A percentile compares a stretch with the other conserved stretches of the same genome.
These are phyloP conservation scores for Tetrahymena elliotti DNA, from an alignment of 73 alveolate genomes.

Conservation along the genomic window DNA sequence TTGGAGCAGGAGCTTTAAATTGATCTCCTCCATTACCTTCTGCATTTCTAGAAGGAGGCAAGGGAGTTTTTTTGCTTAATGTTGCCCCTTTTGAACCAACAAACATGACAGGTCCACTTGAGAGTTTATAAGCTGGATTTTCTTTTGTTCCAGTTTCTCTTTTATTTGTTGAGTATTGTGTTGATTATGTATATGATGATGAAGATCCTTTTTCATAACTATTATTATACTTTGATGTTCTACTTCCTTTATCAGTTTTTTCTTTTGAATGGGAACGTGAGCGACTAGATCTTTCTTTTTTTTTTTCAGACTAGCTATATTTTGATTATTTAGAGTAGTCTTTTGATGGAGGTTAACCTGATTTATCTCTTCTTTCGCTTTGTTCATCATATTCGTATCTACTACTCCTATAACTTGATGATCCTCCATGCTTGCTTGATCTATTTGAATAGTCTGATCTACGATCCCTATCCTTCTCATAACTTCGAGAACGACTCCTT, in stretches of 20 bases:
- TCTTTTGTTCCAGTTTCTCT: not conserved
- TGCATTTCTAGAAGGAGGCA: not conserved
- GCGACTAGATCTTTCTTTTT: not conserved
- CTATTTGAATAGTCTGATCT: not conserved
- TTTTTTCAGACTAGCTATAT: not conserved
- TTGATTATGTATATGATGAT: not conserved
- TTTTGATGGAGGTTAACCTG: not conserved
- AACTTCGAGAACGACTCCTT: not conserved
- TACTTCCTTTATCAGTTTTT: not conserved
- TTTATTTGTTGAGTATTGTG: not conserved
- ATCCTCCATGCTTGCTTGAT: not conserved
- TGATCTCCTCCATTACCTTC: not conserved
- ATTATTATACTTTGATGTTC: not conserved
- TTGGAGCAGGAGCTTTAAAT: not conserved
- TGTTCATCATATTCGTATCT: not conserved
- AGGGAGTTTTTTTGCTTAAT: not conserved
- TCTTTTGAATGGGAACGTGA: not conserved
- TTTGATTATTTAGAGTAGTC: not conserved
- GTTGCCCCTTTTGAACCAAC: not conserved
- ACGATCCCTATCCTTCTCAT: not conserved
- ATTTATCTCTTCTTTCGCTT: not conserved
- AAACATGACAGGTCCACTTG: not conserved
- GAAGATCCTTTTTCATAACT: not conserved
- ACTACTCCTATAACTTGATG: not conserved
- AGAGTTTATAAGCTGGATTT: not conserved